Base-by-base conservation (phyloP, 2,329 filamentous ascomycete genomes). In the Incumbomyces delicatus region DNA sequence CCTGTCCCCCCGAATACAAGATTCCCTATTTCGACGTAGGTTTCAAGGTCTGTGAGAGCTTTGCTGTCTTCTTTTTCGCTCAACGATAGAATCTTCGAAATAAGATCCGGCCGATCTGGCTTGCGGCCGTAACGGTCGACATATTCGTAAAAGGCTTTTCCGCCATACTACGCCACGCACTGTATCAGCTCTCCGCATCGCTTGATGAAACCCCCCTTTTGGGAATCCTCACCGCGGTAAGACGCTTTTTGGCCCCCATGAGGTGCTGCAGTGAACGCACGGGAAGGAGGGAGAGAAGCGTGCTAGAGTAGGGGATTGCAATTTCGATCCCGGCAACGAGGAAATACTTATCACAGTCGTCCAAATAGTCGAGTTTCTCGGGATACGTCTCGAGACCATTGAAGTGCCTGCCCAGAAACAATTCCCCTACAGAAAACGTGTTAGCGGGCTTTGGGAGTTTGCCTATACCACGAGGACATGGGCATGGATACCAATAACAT, bases 1-100 rank as follows among this genome's bases (percentile, higher is more conserved):
- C 50, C 50, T 33, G 47, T 52, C 13, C 50, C 50, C 0, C 42
- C 50, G 33, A 49, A 52, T 10, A 52, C 22, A 11, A 52, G 37
- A 33, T 50, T 50, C 6, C 43, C 38, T 18, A 52, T 41, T 17
- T 52, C 50, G 16, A 31, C 6, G 2, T 14, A 43, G 13, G 44
- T 50, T 30, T 52, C 47, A 17, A 12, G 13, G 29, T 49, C 44
- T 2, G 16, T 22, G 18, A 52, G 18, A 36, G 16, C 43, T 8
- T 16, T 29, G 22, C 33, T 32, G 14, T 31, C 49, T 7, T 33
- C 39, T 27, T 50, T 37, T 6, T 29, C 13, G 32, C 48, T 48
- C 27, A 31, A 22, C 7, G 33, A 35, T 16, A 51, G 16, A 14
- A 51, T 43, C 30, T 49, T 49, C 7, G 46, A 49, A 38, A 51